Conservation (phyloP, 2,329 filamentous ascomycete species). For the Fusarium sp. region DNA sequence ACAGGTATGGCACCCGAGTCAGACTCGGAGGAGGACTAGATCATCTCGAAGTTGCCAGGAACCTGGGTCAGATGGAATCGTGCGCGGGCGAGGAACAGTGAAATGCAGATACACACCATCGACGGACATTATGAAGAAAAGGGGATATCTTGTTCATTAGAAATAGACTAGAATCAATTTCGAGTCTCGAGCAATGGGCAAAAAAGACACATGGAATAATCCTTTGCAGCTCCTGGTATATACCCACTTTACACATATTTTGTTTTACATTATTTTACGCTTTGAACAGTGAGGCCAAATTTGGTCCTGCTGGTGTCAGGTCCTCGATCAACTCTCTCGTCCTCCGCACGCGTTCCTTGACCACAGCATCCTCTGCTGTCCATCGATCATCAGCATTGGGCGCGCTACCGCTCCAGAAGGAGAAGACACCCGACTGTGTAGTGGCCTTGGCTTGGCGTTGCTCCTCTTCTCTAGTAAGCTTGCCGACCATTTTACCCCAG, state of each 20-base stretch:
- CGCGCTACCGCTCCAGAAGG: constrained; percentile 51
- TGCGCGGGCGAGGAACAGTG: neutral
- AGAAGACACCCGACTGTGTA: constrained; percentile 47
- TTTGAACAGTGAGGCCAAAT: constrained; percentile 53
- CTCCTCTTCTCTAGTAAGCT: constrained; percentile 66
- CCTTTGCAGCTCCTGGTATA: constrained; percentile 9
- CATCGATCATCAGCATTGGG: constrained; percentile 58
- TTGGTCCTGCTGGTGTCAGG: constrained; percentile 51
- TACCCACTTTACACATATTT: neutral
- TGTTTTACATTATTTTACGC: constrained; percentile 47
- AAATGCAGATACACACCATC: neutral
- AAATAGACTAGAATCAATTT: constrained; percentile 31
- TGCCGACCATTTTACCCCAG: constrained; percentile 83
- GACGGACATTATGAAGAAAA: neutral
- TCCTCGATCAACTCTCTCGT: constrained; percentile 65
- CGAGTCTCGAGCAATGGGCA: constrained; percentile 7
- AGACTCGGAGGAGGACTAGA: constrained; percentile 40
- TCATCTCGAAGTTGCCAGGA: neutral
- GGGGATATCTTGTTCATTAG: constrained; percentile 29
- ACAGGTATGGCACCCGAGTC: constrained; percentile 42
- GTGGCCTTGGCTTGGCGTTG: constrained; percentile 51
- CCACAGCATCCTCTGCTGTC: constrained; percentile 65
- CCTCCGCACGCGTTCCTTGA: constrained; percentile 62
- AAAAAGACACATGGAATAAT: constrained; percentile 35
- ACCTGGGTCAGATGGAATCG: neutral